These are phyloP conservation scores for Polytolypa hystricis DNA, from an alignment of 2,329 filamentous ascomycete species.

Conservation along the genomic window DNA sequence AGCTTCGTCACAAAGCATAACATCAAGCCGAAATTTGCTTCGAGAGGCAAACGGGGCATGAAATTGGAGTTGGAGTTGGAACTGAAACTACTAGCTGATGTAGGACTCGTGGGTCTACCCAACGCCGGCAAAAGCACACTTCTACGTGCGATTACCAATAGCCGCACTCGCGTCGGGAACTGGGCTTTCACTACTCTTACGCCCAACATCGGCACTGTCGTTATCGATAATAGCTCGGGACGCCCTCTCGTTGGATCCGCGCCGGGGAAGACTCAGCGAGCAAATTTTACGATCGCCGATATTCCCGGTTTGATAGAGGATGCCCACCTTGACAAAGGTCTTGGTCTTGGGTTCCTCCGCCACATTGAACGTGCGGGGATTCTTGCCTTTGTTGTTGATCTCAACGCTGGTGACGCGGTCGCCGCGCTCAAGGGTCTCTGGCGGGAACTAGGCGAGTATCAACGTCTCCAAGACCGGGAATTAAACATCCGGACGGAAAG, in stretches of 20 bases:
- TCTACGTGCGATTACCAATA: constrained; percentile 75
- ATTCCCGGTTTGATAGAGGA: constrained; percentile 90
- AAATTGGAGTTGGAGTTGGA: constrained; percentile 75
- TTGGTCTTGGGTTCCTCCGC: constrained; percentile 82
- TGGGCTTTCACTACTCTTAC: constrained; percentile 97
- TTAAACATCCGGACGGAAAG: constrained; percentile 52
- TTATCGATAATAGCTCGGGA: constrained; percentile 77
- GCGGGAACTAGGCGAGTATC: constrained; percentile 83
- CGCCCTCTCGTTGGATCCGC: constrained; percentile 47
- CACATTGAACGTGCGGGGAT: constrained; percentile 91
- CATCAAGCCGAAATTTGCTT: constrained; percentile 74
- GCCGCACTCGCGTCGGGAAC: constrained; percentile 75
- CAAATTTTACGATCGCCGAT: constrained; percentile 85
- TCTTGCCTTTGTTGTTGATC: constrained; percentile 85
- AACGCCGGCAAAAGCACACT: constrained; percentile 96
- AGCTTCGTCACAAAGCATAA: constrained; percentile 74
- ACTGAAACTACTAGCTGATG: constrained; percentile 87
- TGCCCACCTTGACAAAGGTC: constrained; percentile 80
- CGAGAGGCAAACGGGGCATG: constrained; percentile 69
- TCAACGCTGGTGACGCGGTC: constrained; percentile 69
- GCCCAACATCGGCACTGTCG: constrained; percentile 90
- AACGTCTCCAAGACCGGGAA: constrained; percentile 65
- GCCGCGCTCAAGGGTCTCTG: constrained; percentile 69
- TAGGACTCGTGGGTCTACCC: constrained; percentile 85
- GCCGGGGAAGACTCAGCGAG: constrained; percentile 47